A percentile compares a stretch with the other conserved stretches of the same genome.
phyloP scores from a whole-genome alignment of 352 stramenopile genomes.

The Saprolegnia parasitica region DNA sequence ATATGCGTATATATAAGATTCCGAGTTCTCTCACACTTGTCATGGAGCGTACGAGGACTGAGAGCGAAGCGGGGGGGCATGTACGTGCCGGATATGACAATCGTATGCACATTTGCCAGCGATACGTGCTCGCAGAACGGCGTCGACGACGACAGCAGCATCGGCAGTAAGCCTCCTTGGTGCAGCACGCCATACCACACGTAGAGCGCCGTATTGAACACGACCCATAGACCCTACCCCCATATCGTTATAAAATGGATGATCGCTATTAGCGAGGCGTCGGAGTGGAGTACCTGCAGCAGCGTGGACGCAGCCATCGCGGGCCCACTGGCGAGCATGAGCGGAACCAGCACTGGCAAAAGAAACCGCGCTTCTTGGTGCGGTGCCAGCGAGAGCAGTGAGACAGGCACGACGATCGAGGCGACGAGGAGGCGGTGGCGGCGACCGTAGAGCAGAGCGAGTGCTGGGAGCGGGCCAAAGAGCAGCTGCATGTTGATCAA shows the following conservation, averaged over 20 bases:
- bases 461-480: slow-evolving; percentile 68
- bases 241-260: too few relatives aligned
- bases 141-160: slow-evolving; percentile 45
- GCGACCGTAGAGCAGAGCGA: slow-evolving; percentile 10
- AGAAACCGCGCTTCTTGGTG: slow-evolving; percentile 93
- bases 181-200: slow-evolving; percentile 69
- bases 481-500: slow-evolving; percentile 91
- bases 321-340: slow-evolving; percentile 54
- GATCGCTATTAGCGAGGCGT: slow-evolving; percentile 3
- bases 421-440: slow-evolving; percentile 30
- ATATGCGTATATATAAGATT: background rate
- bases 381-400: slow-evolving; percentile 84
- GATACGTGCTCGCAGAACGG: slow-evolving; percentile 14
- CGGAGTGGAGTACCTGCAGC: background rate
- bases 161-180: slow-evolving; percentile 59
- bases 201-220: slow-evolving; percentile 49
- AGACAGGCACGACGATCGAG: slow-evolving; percentile 65
- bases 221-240: slow-evolving; percentile 38
- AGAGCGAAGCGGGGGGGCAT: slow-evolving; percentile 66
- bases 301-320: background rate
- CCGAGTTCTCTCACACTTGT: background rate
- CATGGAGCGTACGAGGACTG: background rate
- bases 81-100: slow-evolving; percentile 75
- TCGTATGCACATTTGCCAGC: slow-evolving; percentile 23
- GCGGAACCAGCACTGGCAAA: slow-evolving; percentile 76